Conservation (phyloP, 2,329 filamentous ascomycete species). For the Neonectria magnoliae region DNA sequence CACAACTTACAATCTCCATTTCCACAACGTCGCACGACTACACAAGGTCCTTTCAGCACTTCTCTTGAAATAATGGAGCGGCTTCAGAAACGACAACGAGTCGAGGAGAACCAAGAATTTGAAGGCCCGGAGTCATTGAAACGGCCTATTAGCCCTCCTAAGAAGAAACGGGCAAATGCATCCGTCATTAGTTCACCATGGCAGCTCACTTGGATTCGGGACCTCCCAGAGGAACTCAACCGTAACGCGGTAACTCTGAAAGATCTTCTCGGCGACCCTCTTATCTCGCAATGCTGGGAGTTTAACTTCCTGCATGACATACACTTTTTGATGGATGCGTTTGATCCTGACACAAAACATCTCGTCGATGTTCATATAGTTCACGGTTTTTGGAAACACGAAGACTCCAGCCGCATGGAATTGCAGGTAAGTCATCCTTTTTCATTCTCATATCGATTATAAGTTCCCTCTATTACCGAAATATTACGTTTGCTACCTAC, state of each 20-base stretch:
- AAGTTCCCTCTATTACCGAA: too few species aligned
- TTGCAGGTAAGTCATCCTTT: conserved; percentile 62
- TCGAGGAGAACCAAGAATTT: conserved; percentile 28
- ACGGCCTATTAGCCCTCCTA: conserved; percentile 59
- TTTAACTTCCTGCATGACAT: conserved; percentile 75
- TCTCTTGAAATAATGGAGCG: conserved; percentile 41
- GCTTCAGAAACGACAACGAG: conserved; percentile 46
- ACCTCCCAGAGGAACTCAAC: conserved; percentile 69
- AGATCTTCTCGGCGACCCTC: conserved; percentile 77
- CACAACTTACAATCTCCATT: neutral
- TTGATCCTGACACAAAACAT: conserved; percentile 61
- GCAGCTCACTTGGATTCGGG: conserved; percentile 74
- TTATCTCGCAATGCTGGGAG: conserved; percentile 77
- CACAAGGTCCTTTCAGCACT: neutral
- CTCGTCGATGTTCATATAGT: conserved; percentile 65
- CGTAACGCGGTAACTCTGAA: conserved; percentile 70
- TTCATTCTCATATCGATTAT: neutral
- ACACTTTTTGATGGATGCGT: conserved; percentile 63
- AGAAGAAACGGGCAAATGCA: conserved; percentile 42
- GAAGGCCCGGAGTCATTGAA: conserved; percentile 44
- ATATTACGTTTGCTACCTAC: too few species aligned
- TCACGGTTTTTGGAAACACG: conserved; percentile 73
- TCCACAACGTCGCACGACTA: neutral
- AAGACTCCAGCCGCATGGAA: conserved; percentile 66
- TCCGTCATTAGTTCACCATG: conserved; percentile 69